phyloP scores from a whole-genome alignment of 805 yeast species.

The Blastobotrys mokoenaii region DNA sequence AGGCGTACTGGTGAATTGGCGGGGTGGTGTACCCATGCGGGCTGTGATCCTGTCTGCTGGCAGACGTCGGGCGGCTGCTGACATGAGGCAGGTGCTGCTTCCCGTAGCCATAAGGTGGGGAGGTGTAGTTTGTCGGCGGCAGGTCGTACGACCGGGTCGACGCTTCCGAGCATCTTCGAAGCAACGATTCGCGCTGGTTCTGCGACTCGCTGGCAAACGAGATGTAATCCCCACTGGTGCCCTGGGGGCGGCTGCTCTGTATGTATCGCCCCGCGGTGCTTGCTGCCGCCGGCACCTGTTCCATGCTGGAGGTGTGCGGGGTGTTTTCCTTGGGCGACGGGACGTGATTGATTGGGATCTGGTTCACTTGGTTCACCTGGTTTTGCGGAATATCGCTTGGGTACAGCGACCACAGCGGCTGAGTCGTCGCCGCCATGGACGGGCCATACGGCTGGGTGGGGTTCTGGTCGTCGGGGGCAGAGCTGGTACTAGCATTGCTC shows the following conservation, averaged over 20 bases:
- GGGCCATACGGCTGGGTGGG: background rate
- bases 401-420: conserved; percentile 16
- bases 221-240: background rate
- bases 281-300: too few relatives aligned
- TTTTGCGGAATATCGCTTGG: background rate
- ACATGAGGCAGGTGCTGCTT: background rate
- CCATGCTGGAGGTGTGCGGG: too few relatives aligned
- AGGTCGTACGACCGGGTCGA: background rate
- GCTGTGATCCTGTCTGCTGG: background rate
- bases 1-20: conserved; percentile 8
- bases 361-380: background rate
- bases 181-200: conserved; percentile 11
- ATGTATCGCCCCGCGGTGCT: too few relatives aligned
- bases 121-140: background rate
- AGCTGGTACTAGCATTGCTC: background rate
- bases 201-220: conserved; percentile 13
- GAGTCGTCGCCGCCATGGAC: conserved; percentile 6
- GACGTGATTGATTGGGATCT: conserved; percentile 1
- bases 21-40: conserved; percentile 1
- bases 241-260: too few relatives aligned
- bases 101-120: background rate
- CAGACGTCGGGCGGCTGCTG: background rate
- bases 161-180: background rate
- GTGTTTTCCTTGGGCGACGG: too few relatives aligned
- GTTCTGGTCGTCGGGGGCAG: background rate